Conservation (phyloP, 352 stramenopile species). For the Phytophthora crassamura region DNA sequence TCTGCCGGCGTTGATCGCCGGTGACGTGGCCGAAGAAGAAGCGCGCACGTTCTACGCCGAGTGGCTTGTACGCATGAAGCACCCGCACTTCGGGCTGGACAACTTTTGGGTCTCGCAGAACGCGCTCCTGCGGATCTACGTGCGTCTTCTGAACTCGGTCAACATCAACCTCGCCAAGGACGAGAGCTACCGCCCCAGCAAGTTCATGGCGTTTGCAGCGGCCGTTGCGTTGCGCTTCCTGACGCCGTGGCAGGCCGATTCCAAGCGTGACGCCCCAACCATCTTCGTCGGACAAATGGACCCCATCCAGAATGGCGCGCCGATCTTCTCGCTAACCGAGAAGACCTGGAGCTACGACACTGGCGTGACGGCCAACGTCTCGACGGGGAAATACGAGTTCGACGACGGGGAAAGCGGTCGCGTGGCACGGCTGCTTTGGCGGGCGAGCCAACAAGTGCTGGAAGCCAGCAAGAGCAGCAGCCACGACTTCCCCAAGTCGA, state of each 20-base stretch:
- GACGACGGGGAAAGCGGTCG: conserved; percentile 46
- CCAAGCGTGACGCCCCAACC: conserved; percentile 23
- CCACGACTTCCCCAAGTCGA: conserved; percentile 40
- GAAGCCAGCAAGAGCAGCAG: conserved; percentile 47
- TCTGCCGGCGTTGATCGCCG: conserved; percentile 48
- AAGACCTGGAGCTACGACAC: conserved; percentile 61
- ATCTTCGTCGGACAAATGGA: conserved; percentile 66
- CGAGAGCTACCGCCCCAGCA: conserved; percentile 35
- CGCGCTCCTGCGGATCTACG: conserved; percentile 61
- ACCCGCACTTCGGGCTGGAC: conserved; percentile 90
- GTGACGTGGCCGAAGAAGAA: conserved; percentile 37
- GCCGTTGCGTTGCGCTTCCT: conserved; percentile 60
- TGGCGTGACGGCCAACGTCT: conserved; percentile 51
- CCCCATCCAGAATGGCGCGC: conserved; percentile 45
- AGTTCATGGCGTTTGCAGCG: conserved; percentile 62
- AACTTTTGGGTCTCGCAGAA: conserved; percentile 96
- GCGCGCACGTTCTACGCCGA: conserved; percentile 71
- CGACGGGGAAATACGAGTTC: conserved; percentile 72
- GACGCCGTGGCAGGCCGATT: conserved; percentile 51
- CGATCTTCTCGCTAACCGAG: conserved; percentile 39
- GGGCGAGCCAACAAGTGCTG: conserved; percentile 34
- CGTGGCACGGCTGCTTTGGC: conserved; percentile 34
- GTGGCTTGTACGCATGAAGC: conserved; percentile 87
- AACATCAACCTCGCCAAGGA: conserved; percentile 27
- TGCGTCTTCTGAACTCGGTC: conserved; percentile 52